A percentile compares a stretch with the other conserved stretches of the same genome.
These are phyloP conservation scores for Ceratocystis diversiconidia DNA, from an alignment of 2,329 filamentous ascomycete species.

Conservation along the genomic window DNA sequence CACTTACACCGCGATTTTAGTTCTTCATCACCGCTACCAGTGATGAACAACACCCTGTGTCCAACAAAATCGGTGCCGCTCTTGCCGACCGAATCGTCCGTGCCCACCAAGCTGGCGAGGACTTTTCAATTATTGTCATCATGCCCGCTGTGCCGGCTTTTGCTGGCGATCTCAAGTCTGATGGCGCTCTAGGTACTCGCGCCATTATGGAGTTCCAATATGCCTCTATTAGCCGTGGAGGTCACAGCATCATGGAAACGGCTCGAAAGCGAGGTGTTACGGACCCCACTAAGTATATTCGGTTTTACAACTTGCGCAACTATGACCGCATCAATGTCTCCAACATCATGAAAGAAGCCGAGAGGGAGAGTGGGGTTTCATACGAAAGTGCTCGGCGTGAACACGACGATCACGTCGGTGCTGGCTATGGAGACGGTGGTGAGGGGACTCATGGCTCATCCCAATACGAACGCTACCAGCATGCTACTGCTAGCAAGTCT, in stretches of 20 bases:
- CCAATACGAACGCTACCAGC: conserved; percentile 58
- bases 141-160: conserved; percentile 75
- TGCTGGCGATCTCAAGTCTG: conserved; percentile 60
- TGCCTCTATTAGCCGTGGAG: conserved; percentile 61
- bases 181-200: conserved; percentile 59
- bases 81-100: conserved; percentile 65
- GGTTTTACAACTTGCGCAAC: conserved; percentile 73
- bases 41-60: conserved; percentile 54
- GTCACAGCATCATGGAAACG: conserved; percentile 61
- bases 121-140: conserved; percentile 60
- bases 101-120: conserved; percentile 48
- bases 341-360: conserved; percentile 43
- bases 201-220: conserved; percentile 88
- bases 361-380: conserved; percentile 47
- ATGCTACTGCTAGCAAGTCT: conserved; percentile 33
- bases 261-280: conserved; percentile 53
- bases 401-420: conserved; percentile 44
- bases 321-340: conserved; percentile 72
- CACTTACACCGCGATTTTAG: conserved; percentile 25
- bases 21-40: conserved; percentile 78
- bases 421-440: conserved; percentile 29
- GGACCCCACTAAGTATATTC: conserved; percentile 58
- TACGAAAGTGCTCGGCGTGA: conserved; percentile 54
- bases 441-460: conserved; percentile 27
- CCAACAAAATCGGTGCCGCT: conserved; percentile 63